Conservation (phyloP, 768 basidiomycete genomes). For the Mycena crocata region DNA sequence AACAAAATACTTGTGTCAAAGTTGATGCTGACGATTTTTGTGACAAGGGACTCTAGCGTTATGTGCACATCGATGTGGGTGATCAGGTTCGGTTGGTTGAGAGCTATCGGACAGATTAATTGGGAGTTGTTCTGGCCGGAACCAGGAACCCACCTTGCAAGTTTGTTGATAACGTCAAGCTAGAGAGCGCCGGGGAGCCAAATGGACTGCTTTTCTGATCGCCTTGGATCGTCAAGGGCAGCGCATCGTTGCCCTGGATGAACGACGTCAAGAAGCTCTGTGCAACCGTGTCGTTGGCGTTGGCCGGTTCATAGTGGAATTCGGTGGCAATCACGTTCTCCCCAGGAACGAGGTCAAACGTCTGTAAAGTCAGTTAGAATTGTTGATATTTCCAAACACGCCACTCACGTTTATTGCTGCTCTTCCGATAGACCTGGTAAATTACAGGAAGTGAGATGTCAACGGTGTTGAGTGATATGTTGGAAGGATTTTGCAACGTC, state of each 20-base stretch:
- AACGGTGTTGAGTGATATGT: slow-evolving; percentile 70
- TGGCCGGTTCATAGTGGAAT: slow-evolving; percentile 74
- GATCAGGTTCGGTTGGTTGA: slow-evolving; percentile 68
- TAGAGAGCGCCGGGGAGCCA: slow-evolving; percentile 66
- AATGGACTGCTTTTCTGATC: slow-evolving; percentile 72
- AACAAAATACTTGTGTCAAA: slow-evolving; percentile 60
- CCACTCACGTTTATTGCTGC: slow-evolving; percentile 66
- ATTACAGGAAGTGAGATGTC: slow-evolving; percentile 68
- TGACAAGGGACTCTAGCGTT: slow-evolving; percentile 58
- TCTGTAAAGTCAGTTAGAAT: slow-evolving; percentile 49
- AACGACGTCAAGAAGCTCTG: slow-evolving; percentile 70
- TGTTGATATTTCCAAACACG: not conserved
- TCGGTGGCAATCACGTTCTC: slow-evolving; percentile 63
- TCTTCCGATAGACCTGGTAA: slow-evolving; percentile 67
- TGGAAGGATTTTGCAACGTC: slow-evolving; percentile 73
- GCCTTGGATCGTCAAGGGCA: slow-evolving; percentile 69
- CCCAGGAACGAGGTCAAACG: slow-evolving; percentile 70
- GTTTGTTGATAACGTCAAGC: slow-evolving; percentile 61
- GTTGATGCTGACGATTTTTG: slow-evolving; percentile 63
- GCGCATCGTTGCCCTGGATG: slow-evolving; percentile 60
- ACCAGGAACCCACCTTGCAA: slow-evolving; percentile 53
- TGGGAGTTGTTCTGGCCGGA: not conserved
- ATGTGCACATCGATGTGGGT: slow-evolving; percentile 67
- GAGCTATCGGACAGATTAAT: slow-evolving; percentile 41
- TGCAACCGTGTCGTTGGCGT: slow-evolving; percentile 75